Base-by-base conservation (phyloP, 345 rosid genomes). In the Eucalyptus erythrocorys region DNA sequence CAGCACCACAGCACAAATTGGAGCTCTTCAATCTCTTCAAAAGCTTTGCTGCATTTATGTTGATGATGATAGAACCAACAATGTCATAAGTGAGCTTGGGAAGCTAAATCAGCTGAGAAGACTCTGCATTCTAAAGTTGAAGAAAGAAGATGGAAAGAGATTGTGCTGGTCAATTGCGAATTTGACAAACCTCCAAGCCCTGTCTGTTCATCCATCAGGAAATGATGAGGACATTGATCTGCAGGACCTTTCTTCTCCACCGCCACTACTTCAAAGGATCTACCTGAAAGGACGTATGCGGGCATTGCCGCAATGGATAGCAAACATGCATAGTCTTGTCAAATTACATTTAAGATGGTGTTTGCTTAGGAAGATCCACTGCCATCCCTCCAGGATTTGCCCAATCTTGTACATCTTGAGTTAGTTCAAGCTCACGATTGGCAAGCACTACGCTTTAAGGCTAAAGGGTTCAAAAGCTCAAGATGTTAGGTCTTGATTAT, bases 31-130 rank as follows among this genome's bases (percentile, higher is more conserved):
- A 64, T 91, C 90, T 47, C 86, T 93, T 8, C 94, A 93, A 76
- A 93, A 93, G 91, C 91, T 92, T 37, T 71, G 91, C 59, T 87
- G 24, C 48, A 57, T 92, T 34, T 89, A 92, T 88, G 94, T 47
- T 5, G 88, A 91, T 50, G 55, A 91, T 43, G 89, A 80, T n/a
- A 64, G 82, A 10, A 86, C 40, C 80, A 40, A 48, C 43, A 55
- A 26, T 5, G 86, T 89, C 10, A n/a, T 89, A 89, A 68, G 43
- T 27, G 94, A 93, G 88, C 48, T 93, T 2, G 91, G 94, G 85
- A 92, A 68, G 87, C 68, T 94, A n/a, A 55, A 80, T 32, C 93
- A 94, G 26, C 90, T 94, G 30, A 91, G 93, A 53, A 89, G 92
- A 80, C 81, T 94, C 2, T 92, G 94, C 37, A 91, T 94, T 87